These are phyloP conservation scores for Torulaspora pretoriensis DNA, from an alignment of 1,139 yeast genomes.

Conservation along the genomic window DNA sequence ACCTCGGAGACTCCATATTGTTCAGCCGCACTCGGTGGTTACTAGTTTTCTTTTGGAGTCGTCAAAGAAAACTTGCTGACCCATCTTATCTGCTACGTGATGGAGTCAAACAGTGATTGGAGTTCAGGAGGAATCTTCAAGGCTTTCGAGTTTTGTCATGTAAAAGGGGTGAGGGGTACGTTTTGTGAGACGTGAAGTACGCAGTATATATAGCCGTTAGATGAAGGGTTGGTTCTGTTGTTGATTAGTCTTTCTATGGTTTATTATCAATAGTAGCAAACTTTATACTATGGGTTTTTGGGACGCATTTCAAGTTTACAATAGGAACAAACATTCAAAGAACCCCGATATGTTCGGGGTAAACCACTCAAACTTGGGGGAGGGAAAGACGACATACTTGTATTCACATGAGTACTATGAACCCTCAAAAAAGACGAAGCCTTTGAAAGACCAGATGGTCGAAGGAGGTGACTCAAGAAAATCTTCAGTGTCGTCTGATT, in stretches of 20 bases:
- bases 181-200: no score
- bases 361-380: conserved; percentile 28
- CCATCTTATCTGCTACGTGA: neutral
- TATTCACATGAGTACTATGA: conserved; percentile 27
- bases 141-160: no score
- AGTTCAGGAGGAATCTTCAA: no score
- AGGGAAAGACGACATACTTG: conserved; percentile 22
- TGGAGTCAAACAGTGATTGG: no score
- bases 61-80: conserved; percentile 1
- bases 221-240: no score
- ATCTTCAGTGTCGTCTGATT: conserved; percentile 9
- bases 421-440: conserved; percentile 14
- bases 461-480: conserved; percentile 8
- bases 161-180: no score
- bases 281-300: conserved; percentile 19
- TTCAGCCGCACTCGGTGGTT: neutral
- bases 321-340: conserved; percentile 30
- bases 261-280: neutral
- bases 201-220: no score
- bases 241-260: neutral
- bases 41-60: neutral
- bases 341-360: conserved; percentile 25
- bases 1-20: no score
- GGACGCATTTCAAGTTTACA: conserved; percentile 35
- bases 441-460: conserved; percentile 5